Evolutionary conservation across 139 green algal species (phyloP).

Genomic region (Tetraselmis chui): DNA sequence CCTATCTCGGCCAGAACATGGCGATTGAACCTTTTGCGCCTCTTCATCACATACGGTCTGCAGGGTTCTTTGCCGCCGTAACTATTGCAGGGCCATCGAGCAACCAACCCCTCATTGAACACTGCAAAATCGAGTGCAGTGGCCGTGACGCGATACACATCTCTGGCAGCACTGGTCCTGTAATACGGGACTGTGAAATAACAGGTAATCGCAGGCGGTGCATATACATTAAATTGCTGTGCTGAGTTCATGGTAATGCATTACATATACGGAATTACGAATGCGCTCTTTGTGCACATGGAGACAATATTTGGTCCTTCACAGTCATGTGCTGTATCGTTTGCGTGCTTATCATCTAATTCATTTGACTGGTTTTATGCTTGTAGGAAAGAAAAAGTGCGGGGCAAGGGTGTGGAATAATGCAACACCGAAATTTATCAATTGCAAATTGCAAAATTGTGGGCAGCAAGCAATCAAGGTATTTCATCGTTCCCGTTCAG

Average conservation of each 20-base stretch:
- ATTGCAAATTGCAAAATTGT: background rate
- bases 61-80: constrained; percentile 10
- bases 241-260: background rate
- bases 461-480: background rate
- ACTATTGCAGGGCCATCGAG: background rate
- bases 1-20: background rate
- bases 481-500: background rate
- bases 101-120: background rate
- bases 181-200: background rate
- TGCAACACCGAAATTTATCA: background rate
- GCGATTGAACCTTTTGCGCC: background rate
- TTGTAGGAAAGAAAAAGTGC: background rate
- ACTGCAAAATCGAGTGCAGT: background rate
- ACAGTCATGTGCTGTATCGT: background rate
- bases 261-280: background rate
- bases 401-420: background rate
- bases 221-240: no score
- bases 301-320: background rate
- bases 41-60: background rate
- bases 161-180: background rate
- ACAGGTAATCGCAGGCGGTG: background rate
- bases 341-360: background rate
- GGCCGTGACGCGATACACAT: background rate
- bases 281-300: background rate
- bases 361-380: background rate